phyloP scores from a whole-genome alignment of 192 early-diverging fungal species.

The Backusella mclennaniae region DNA sequence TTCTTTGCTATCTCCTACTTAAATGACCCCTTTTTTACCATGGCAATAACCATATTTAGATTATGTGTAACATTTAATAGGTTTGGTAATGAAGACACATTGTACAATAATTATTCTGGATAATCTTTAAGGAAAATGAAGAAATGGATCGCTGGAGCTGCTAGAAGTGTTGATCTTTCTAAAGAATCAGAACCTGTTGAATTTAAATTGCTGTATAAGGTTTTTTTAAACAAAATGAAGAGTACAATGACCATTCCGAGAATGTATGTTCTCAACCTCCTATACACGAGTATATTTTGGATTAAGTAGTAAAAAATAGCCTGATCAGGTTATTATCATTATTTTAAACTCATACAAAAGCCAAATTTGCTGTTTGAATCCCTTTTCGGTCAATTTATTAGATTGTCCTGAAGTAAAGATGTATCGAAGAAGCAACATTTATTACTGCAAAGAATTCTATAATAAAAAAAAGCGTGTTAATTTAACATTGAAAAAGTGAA shows the following conservation, averaged over 20 bases:
- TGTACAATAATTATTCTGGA: constrained; percentile 10
- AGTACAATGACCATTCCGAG: not conserved
- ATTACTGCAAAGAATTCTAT: not conserved
- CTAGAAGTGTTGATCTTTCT: not conserved
- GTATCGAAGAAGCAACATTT: not conserved
- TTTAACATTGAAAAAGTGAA: not conserved
- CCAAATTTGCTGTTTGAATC: not conserved
- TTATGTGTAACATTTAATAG: not conserved
- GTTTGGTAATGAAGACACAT: not conserved
- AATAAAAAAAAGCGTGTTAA: not conserved
- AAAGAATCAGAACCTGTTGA: not conserved
- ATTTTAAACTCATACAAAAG: not conserved
- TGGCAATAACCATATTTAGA: not conserved
- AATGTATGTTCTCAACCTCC: not conserved
- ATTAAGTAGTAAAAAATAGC: not conserved
- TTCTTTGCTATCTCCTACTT: constrained; percentile 4
- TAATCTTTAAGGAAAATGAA: constrained; percentile 5
- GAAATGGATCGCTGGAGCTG: not conserved
- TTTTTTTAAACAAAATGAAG: not conserved
- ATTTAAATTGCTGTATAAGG: not conserved
- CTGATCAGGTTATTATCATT: not conserved
- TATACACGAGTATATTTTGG: not conserved
- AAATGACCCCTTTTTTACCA: not conserved
- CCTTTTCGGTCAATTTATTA: not conserved
- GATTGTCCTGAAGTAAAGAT: not conserved